Evolutionary conservation across 2,329 filamentous ascomycete species (phyloP), one percentile per base, ranked within the genome.

Genomic region (Fusarium stilboides): DNA sequence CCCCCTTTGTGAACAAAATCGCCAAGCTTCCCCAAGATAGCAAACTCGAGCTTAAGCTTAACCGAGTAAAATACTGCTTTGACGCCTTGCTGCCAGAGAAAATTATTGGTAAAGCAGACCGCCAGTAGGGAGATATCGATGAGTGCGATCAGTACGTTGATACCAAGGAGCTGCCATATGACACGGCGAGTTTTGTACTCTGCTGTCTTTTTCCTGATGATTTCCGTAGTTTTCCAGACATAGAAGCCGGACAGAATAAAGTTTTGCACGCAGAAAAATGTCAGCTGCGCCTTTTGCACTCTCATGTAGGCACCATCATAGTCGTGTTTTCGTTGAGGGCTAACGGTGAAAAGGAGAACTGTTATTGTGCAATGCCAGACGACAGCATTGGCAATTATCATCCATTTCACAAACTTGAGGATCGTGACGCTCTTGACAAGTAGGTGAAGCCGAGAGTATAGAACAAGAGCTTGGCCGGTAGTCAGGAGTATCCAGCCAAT

Each of bases 121-220:
- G 19, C 71, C 9, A 81, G 60, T 24, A 81, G 72, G 10, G 78
- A 70, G 20, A 84, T 59, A 57, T 85, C 82, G 72, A 85, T 79
- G 3, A 79, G 28, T 13, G 85, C 75, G 34, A 85, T 80, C 8
- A 80, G 36, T 14, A 83, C 61, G 59, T 85, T 85, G 20, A 83
- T 79, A 8, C 76, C 73, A 17, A 62, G 54, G 1, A 73, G 62
- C 20, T 70, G 68, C 56, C 62, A 65, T n/a, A 73, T 56, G 24
- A 70, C 59, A 17, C 56, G 60, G 24, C 53, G 54, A 17, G 62
- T 73, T 20, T 50, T 51, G 4, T 55, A 42, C 39, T 70, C 28
- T 3, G 60, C 28, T 14, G 33, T 42, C 31, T 54, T 60, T 28
- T 33, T 65, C 31, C 39, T 62, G 31, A 70, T 52, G 14, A 71